Percentiles rank a stretch among this genome's conserved stretches.
Conservation (phyloP, 768 basidiomycete genomes). For the Lactarius trivialis region DNA sequence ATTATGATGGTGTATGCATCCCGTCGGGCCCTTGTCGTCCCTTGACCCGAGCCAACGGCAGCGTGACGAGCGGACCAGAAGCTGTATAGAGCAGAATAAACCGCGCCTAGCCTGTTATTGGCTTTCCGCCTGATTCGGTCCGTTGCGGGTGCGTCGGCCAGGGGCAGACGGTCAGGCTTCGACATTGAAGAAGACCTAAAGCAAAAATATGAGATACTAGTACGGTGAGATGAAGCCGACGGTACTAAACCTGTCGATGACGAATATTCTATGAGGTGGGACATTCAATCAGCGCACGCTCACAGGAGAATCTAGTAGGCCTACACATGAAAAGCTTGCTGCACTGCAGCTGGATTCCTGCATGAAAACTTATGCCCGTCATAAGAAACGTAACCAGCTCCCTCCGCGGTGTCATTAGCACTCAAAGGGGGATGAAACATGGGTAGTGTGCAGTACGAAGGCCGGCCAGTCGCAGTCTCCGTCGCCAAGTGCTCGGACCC, state of each 20-base stretch:
- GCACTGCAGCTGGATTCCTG: constrained; percentile 46
- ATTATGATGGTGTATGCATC: constrained; percentile 24
- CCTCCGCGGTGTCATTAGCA: constrained; percentile 28
- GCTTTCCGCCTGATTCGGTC: background rate
- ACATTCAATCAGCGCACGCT: background rate
- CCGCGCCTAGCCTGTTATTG: background rate
- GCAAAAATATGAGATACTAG: background rate
- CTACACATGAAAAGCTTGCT: constrained; percentile 56
- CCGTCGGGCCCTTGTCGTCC: background rate
- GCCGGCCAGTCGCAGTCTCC: constrained; percentile 31
- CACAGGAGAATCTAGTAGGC: constrained; percentile 19
- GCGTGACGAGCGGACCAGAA: background rate
- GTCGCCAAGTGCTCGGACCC: constrained; percentile 44
- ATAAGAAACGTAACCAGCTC: constrained; percentile 43
- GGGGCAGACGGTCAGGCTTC: constrained; percentile 33
- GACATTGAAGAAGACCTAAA: background rate
- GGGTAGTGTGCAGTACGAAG: constrained; percentile 50
- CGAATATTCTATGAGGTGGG: constrained; percentile 36
- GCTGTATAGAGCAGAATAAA: background rate
- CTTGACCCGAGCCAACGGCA: background rate
- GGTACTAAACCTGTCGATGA: constrained; percentile 44
- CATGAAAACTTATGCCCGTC: constrained; percentile 54
- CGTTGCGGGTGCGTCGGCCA: background rate
- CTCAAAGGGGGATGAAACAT: constrained; percentile 42
- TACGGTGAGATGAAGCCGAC: background rate